Evolutionary conservation across 2,329 filamentous ascomycete genomes (phyloP).

Genomic region (Penicillium frequentans): DNA sequence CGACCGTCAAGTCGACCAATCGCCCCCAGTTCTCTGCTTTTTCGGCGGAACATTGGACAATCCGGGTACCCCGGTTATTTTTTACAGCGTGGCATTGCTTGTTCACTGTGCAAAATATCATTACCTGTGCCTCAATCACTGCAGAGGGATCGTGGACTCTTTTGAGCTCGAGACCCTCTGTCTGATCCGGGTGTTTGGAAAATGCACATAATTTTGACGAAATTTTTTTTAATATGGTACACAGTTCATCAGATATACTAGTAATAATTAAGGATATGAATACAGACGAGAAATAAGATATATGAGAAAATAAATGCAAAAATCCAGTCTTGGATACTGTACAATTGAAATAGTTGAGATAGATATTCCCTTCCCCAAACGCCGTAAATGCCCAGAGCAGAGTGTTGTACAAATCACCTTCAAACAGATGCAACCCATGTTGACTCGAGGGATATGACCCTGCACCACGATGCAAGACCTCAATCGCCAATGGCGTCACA

Average conservation of each 20-base stretch:
- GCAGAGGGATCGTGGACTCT: background rate
- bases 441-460: background rate
- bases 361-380: constrained; percentile 16
- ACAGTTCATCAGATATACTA: background rate
- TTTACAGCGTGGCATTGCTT: background rate
- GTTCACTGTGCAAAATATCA: background rate
- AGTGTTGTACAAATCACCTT: constrained; percentile 31
- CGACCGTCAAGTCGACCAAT: background rate
- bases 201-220: constrained; percentile 2
- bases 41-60: background rate
- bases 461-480: background rate
- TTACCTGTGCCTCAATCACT: background rate
- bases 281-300: background rate
- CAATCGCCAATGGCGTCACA: background rate
- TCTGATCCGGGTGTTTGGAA: background rate
- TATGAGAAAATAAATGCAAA: background rate
- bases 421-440: constrained; percentile 4
- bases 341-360: background rate
- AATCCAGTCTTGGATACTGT: constrained; percentile 1
- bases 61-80: background rate
- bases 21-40: background rate
- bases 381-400: constrained; percentile 34
- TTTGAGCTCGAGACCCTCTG: background rate
- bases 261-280: constrained; percentile 4
- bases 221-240: background rate